A percentile compares a stretch with the other conserved stretches of the same genome.
Conservation (phyloP, 768 basidiomycete genomes). For the Lyophyllum decastes region DNA sequence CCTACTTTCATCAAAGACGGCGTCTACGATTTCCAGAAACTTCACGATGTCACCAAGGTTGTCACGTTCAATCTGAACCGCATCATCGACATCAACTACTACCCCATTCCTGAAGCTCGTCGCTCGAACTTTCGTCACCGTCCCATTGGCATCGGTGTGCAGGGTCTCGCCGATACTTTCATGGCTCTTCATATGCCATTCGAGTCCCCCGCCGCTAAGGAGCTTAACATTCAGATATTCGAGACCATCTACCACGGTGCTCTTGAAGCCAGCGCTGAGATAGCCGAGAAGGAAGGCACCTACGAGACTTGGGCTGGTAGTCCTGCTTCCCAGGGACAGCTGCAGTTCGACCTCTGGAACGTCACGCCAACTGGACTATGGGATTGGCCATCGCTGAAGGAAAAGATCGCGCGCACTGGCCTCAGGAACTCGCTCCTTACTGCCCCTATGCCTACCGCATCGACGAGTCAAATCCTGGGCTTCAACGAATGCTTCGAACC, state of each 20-base stretch:
- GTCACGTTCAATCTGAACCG: constrained; percentile 92
- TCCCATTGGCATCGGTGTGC: constrained; percentile 96
- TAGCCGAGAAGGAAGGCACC: constrained; percentile 76
- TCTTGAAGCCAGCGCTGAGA: constrained; percentile 86
- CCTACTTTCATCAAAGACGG: constrained; percentile 87
- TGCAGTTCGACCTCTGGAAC: constrained; percentile 97
- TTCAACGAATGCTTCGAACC: constrained; percentile 99
- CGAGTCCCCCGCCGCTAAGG: constrained; percentile 83
- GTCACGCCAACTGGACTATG: constrained; percentile 87
- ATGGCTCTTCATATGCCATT: constrained; percentile 97
- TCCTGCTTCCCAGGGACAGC: constrained; percentile 83
- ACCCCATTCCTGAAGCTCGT: constrained; percentile 89
- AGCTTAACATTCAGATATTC: constrained; percentile 94
- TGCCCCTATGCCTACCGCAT: constrained; percentile 99
- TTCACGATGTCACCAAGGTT: constrained; percentile 93
- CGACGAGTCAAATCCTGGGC: constrained; percentile 96
- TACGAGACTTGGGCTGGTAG: constrained; percentile 92
- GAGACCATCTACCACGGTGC: constrained; percentile 99
- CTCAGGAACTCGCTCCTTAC: constrained; percentile 88
- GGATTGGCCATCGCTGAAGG: constrained; percentile 92
- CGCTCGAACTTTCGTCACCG: constrained; percentile 96
- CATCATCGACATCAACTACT: constrained; percentile 94
- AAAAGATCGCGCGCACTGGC: constrained; percentile 78
- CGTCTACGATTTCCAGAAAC: constrained; percentile 89
- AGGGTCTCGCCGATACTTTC: constrained; percentile 97